Conservation (phyloP, 2,329 filamentous ascomycete species). For the Stagonosporopsis tanaceti region DNA sequence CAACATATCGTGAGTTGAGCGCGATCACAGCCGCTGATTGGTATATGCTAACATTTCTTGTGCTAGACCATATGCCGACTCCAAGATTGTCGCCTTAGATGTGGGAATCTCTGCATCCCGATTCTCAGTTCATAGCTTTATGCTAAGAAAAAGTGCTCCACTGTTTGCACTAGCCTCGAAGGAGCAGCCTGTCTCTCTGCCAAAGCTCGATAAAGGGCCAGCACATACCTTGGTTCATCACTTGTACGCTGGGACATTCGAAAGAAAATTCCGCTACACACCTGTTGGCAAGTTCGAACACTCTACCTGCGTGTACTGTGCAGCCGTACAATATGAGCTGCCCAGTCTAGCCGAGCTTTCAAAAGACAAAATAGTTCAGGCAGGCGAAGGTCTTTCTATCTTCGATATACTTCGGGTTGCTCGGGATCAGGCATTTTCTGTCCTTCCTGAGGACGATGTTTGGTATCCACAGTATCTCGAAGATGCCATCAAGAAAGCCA, state of each 20-base stretch:
- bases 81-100: conserved; percentile 18
- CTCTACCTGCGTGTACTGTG: conserved; percentile 37
- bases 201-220: background rate
- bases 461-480: conserved; percentile 40
- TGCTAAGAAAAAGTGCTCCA: conserved; percentile 33
- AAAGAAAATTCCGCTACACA: background rate
- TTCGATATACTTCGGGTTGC: conserved; percentile 3
- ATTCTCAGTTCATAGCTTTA: conserved; percentile 35
- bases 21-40: background rate
- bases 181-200: background rate
- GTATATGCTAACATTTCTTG: background rate
- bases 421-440: background rate
- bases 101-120: conserved; percentile 29
- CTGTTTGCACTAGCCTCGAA: background rate
- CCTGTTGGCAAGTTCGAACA: conserved; percentile 18
- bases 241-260: conserved; percentile 3
- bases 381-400: background rate
- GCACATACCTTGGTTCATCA: conserved; percentile 10
- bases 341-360: conserved; percentile 36
- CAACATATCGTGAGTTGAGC: background rate
- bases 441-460: conserved; percentile 20
- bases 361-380: conserved; percentile 25
- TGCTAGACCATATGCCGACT: conserved; percentile 2
- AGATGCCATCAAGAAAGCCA: conserved; percentile 26
- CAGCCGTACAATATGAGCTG: conserved; percentile 36